Percentiles rank a stretch among this genome's conserved stretches.
Conservation (phyloP, 1,139 yeast species). For the Yamadazyma kanchanaburiensis region DNA sequence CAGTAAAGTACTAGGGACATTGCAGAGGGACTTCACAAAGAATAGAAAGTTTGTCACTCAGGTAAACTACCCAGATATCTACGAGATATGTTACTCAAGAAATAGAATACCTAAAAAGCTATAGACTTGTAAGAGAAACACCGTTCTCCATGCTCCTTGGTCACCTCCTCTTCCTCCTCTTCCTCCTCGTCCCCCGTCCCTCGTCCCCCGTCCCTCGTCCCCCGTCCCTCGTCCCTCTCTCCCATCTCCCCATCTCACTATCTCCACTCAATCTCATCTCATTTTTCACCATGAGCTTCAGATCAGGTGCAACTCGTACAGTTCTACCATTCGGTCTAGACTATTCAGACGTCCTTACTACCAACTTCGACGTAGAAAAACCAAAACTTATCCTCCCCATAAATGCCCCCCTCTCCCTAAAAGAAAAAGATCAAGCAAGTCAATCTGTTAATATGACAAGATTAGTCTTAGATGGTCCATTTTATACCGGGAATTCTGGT, state of each 20-base stretch:
- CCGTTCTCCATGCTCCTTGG: no score
- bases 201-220: no score
- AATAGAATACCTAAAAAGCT: no score
- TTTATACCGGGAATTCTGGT: constrained; percentile 59
- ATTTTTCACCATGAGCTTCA: constrained; percentile 20
- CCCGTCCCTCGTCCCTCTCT: no score
- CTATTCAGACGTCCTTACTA: constrained; percentile 50
- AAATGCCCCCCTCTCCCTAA: constrained; percentile 54
- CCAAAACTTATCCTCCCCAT: constrained; percentile 58
- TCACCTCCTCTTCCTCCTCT: neutral
- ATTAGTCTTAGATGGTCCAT: constrained; percentile 69
- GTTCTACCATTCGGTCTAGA: constrained; percentile 68
- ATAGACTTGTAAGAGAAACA: no score
- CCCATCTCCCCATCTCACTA: neutral
- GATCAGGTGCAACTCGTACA: constrained; percentile 23
- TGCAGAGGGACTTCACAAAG: no score
- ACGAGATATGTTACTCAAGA: no score
- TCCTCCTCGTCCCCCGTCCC: no score
- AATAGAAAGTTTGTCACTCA: no score
- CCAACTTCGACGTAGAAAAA: constrained; percentile 29
- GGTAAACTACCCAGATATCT: no score
- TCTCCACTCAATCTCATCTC: constrained; percentile 1
- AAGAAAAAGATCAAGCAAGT: constrained; percentile 60
- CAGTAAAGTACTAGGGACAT: no score
- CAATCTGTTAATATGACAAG: constrained; percentile 60